phyloP scores from a whole-genome alignment of 1,139 yeast genomes.

The Meyerozyma carpophila region DNA sequence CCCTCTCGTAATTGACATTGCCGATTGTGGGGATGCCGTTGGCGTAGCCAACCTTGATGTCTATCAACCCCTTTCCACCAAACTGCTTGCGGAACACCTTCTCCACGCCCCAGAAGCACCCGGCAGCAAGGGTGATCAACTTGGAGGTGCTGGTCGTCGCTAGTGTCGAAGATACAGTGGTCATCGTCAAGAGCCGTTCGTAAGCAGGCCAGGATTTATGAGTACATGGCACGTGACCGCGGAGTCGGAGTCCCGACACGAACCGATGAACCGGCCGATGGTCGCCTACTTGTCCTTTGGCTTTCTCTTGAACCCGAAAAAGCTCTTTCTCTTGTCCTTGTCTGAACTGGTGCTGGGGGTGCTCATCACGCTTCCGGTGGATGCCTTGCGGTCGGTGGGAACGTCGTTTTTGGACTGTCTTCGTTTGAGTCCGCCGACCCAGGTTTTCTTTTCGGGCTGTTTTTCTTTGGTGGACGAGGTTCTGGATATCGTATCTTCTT shows the following conservation, averaged over 20 bases:
- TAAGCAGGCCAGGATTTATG: neutral
- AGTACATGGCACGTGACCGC: neutral
- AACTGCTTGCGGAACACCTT: conserved; percentile 71
- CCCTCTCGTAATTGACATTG: conserved; percentile 67
- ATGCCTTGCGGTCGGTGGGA: conserved; percentile 9
- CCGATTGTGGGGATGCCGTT: conserved; percentile 54
- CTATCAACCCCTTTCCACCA: conserved; percentile 57
- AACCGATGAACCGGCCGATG: too few species aligned
- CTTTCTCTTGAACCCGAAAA: conserved; percentile 38
- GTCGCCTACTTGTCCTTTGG: neutral
- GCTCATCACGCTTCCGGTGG: conserved; percentile 8
- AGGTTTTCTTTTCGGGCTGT: conserved; percentile 31
- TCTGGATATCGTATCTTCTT: neutral
- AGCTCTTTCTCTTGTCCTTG: conserved; percentile 22
- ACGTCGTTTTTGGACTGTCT: conserved; percentile 21
- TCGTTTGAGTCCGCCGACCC: conserved; percentile 40
- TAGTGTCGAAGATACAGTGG: conserved; percentile 31
- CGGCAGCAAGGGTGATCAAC: conserved; percentile 65
- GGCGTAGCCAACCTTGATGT: conserved; percentile 83
- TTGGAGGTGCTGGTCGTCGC: conserved; percentile 36
- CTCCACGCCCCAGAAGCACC: conserved; percentile 97
- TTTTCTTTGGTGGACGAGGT: conserved; percentile 1
- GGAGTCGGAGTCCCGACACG: neutral
- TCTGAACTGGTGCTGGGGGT: conserved; percentile 4
- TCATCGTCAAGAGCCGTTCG: neutral